A percentile compares a stretch with the other conserved stretches of the same genome.
These are phyloP conservation scores for Solanum verrucosum DNA, from an alignment of 257 asterid genomes.

Conservation along the genomic window DNA sequence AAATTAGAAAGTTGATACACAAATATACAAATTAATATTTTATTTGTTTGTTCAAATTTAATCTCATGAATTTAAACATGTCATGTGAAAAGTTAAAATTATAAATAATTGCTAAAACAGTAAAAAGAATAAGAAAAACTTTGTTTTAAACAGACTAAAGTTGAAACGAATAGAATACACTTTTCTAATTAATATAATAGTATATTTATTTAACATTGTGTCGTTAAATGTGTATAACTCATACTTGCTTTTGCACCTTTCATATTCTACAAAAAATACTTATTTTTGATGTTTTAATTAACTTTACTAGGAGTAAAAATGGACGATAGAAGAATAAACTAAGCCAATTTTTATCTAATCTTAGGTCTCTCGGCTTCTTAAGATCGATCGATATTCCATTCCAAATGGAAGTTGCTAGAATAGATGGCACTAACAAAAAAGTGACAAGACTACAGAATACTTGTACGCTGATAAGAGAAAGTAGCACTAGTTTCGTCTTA, in stretches of 20 bases:
- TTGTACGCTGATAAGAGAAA: neutral
- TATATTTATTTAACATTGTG: neutral
- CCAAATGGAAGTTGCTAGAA: neutral
- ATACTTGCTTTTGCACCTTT: neutral
- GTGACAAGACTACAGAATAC: neutral
- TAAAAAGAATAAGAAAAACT: too few relatives aligned
- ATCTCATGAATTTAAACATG: too few relatives aligned
- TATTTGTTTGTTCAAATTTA: neutral
- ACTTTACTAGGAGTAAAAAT: neutral
- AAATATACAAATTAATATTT: neutral
- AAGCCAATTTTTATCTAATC: neutral
- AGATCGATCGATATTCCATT: neutral
- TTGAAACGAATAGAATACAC: too few relatives aligned
- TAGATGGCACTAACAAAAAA: neutral
- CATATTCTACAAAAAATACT: neutral
- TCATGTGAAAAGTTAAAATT: too few relatives aligned
- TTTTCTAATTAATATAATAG: too few relatives aligned
- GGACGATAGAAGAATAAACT: neutral
- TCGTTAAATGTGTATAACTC: neutral
- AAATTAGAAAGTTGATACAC: neutral
- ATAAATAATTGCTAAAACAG: too few relatives aligned
- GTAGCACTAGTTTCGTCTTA: neutral
- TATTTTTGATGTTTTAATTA: neutral
- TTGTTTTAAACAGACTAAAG: too few relatives aligned
- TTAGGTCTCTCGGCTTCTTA: neutral